A percentile compares a stretch with the other conserved stretches of the same genome.
Conservation (phyloP, 1,284 basidiomycete species). For the Sphagnurus paluster region DNA sequence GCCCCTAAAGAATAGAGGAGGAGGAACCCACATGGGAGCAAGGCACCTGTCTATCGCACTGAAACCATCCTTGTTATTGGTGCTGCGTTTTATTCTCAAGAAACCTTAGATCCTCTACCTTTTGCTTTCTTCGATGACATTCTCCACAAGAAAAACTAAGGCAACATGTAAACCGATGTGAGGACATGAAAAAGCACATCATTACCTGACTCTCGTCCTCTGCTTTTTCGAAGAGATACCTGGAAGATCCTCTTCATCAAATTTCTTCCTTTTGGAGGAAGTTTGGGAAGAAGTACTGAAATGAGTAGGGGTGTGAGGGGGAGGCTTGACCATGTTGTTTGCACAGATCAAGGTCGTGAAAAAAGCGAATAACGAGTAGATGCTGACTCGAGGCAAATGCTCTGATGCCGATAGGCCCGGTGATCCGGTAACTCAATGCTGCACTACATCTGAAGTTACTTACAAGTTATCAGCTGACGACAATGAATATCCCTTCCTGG, state of each 20-base stretch:
- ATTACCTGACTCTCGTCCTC: conserved; percentile 72
- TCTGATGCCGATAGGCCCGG: conserved; percentile 17
- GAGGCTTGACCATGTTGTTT: conserved; percentile 34
- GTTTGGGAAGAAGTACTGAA: conserved; percentile 17
- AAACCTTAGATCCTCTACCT: conserved; percentile 41
- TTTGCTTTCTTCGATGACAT: conserved; percentile 82
- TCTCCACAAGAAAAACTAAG: conserved; percentile 82
- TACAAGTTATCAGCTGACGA: background rate
- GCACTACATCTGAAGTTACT: background rate
- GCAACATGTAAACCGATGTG: conserved; percentile 11
- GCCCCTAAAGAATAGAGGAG: conserved; percentile 11
- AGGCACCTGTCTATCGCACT: conserved; percentile 81
- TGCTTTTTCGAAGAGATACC: conserved; percentile 61
- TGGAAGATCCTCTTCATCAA: conserved; percentile 55
- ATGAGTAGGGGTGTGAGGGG: conserved; percentile 23
- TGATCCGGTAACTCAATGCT: conserved; percentile 16
- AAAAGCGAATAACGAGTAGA: conserved; percentile 9
- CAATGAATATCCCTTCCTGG: conserved; percentile 45
- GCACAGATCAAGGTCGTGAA: background rate
- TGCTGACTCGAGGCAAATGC: conserved; percentile 14
- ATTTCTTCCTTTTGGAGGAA: conserved; percentile 58
- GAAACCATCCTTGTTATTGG: conserved; percentile 21
- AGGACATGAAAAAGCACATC: conserved; percentile 12
- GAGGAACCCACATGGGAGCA: conserved; percentile 68
- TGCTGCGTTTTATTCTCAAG: conserved; percentile 14